Percentiles rank a stretch among this genome's conserved stretches.
Evolutionary conservation across 2,329 filamentous ascomycete genomes (phyloP).

Genomic region (Aspergillus ibericus): DNA sequence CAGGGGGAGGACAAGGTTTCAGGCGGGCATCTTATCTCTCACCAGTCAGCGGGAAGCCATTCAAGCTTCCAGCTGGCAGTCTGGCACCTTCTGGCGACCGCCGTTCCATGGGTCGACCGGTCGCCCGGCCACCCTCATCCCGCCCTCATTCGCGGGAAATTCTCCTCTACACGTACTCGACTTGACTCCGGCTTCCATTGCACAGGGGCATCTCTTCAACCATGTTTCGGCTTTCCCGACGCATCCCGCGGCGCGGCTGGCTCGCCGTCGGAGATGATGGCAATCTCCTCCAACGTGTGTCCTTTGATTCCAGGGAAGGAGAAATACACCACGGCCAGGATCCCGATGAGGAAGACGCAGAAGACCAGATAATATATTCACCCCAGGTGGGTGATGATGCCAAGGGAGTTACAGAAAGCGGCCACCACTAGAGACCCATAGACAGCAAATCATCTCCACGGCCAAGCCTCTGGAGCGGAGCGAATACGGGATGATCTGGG

Average conservation of each 20-base stretch:
- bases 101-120: neutral
- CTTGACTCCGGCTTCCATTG: no score
- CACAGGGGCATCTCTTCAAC: no score
- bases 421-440: conserved; percentile 21
- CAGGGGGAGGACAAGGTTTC: neutral
- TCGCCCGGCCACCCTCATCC: neutral
- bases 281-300: conserved; percentile 35
- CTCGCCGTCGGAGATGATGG: conserved; percentile 32
- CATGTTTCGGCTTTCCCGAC: no score
- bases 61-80: neutral
- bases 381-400: conserved; percentile 30
- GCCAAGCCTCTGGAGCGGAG: conserved; percentile 51
- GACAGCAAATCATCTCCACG: conserved; percentile 36
- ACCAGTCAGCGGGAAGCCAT: neutral
- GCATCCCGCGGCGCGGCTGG: no score
- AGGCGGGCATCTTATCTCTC: neutral
- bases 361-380: conserved; percentile 44
- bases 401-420: conserved; percentile 28
- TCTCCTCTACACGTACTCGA: no score
- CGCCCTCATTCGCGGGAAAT: neutral
- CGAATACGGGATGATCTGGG: conserved; percentile 52
- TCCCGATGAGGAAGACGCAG: conserved; percentile 34
- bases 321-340: conserved; percentile 36
- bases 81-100: no score
- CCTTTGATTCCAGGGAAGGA: conserved; percentile 38